Base-by-base conservation (phyloP, 495 filamentous ascomycete genomes). In the Tuber borchii region DNA sequence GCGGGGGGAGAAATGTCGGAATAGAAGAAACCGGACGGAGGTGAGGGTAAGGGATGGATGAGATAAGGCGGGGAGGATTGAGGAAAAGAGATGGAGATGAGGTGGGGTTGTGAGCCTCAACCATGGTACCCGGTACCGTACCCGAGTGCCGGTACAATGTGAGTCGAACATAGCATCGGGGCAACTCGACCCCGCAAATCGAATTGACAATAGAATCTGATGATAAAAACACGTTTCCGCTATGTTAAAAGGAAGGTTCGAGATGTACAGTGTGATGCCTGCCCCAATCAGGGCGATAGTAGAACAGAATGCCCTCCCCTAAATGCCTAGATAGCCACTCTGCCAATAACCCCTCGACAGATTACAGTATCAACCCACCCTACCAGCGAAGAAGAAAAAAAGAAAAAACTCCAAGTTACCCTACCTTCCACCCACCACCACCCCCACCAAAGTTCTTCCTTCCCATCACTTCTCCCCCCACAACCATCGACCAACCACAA, bases 401-500 rank as follows among this genome's bases (percentile, higher is more conserved):
- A 19, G 26, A 56, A 56, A n/a, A 0, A 10, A 9, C 26, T 26
- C 56, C 56, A 31, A 65, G 56, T 65, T 65, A 65, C 56, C 56
- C 56, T 65, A 65, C 56, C 56, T 31, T 65, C 56, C 5, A 2
- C 56, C 26, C 56, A 56, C 51, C n/a, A 56, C 45, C 56, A 56
- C 51, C n/a, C n/a, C 45, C 45, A 31, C 56, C n/a, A 65, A 65
- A 65, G 3, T 26, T 69, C 56, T 69, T 69, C 17, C 48, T 93
- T 84, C 93, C 91, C 82, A 97, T 91, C 45, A 96, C 83, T 87
- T 95, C 92, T 76, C 93, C 88, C 77, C 20, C 87, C 42, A 43
- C 40, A 6, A 87, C 37, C 86, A 40, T n/a, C 39, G 2, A 73
- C 51, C 68, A 70, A 70, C n/a, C 39, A n/a, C 26, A 48, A 39